Conservation (phyloP, 495 filamentous ascomycete genomes). For the Talaromyces adpressus region DNA sequence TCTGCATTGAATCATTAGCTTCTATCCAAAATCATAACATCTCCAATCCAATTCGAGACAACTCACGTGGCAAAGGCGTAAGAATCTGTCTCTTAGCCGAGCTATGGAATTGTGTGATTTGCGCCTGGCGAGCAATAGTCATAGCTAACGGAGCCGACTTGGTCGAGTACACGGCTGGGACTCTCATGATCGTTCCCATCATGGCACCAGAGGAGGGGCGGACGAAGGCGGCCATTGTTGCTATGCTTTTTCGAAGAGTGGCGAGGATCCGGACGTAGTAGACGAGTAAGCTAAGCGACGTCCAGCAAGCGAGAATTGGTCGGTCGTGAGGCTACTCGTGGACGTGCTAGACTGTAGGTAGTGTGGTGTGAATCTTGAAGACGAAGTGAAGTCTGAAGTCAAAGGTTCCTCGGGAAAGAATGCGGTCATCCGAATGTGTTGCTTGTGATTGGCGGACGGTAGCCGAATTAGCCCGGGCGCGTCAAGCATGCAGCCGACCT, state of each 20-base stretch:
- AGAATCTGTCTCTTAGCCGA: conserved; percentile 60
- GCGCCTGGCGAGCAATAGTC: conserved; percentile 25
- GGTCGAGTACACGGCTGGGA: background rate
- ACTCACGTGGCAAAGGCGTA: conserved; percentile 62
- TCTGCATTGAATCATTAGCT: conserved; percentile 47
- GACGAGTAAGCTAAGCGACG: background rate
- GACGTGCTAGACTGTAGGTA: background rate
- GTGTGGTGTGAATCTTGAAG: conserved; percentile 3
- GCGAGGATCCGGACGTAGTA: background rate
- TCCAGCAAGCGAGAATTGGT: conserved; percentile 9
- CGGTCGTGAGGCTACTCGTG: background rate
- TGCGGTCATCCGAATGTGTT: conserved; percentile 35
- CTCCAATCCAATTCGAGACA: background rate
- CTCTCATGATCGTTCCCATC: conserved; percentile 4
- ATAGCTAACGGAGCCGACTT: conserved; percentile 24
- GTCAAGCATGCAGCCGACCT: conserved; percentile 8
- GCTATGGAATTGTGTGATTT: conserved; percentile 65
- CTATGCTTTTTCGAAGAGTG: background rate
- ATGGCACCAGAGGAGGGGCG: conserved; percentile 22
- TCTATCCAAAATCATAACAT: conserved; percentile 17
- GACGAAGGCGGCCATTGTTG: conserved; percentile 36
- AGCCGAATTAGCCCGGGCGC: conserved; percentile 37
- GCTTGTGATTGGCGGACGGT: conserved; percentile 34
- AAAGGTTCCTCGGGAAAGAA: conserved; percentile 36
- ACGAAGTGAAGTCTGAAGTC: conserved; percentile 23